Evolutionary conservation across 768 basidiomycete genomes (phyloP), one percentile per base, ranked within the genome.

Genomic region (Antrodiella citrinella): DNA sequence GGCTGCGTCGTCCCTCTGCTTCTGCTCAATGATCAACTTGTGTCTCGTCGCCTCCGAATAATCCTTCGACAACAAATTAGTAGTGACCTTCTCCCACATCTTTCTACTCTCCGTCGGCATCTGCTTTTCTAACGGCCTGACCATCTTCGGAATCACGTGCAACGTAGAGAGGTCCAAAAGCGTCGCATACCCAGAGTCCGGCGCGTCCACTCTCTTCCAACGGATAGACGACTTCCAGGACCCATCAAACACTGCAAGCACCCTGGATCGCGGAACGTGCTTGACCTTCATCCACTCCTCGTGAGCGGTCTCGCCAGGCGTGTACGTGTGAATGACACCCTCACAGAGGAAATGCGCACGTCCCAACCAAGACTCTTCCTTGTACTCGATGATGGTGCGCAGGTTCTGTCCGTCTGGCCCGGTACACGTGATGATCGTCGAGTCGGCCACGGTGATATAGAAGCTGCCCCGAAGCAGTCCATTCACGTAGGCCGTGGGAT

Each of bases 301-400:
- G 58, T 81, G 77, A 52, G 78, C 62, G 4, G 71, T 74, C 45
- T 81, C 77, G 48, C 75, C 81, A 19, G 84, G 81, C 40, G 77
- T 72, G 45, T 89, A 88, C 21, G 80, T 79, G 69, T 95, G 91
- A 47, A 99, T 82, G 46, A 97, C 83, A 42, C 95, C 96, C 61
- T 93, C 93, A 4, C 89, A 54, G 41, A 85, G 68, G 73, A 86
- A 95, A 54, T 87, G 86, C 3, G 94, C 84, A 53, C 75, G 81
- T 47, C 93, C 91, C 42, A 96, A 74, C 94, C 94, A 97, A 2
- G 88, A 88, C 89, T 99, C 94, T 63, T 99, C 96, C 69, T 92
- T 93, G 70, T 95, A 98, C 60, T 94, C 91, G 51, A 96, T 80
- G 57, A 98, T 75, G 3, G 91, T 76, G 52, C 94, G 76, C 58